A percentile compares a stretch with the other conserved stretches of the same genome.
phyloP scores from a whole-genome alignment of 148 eudicot genomes.

The Mesembryanthemum crystallinum region DNA sequence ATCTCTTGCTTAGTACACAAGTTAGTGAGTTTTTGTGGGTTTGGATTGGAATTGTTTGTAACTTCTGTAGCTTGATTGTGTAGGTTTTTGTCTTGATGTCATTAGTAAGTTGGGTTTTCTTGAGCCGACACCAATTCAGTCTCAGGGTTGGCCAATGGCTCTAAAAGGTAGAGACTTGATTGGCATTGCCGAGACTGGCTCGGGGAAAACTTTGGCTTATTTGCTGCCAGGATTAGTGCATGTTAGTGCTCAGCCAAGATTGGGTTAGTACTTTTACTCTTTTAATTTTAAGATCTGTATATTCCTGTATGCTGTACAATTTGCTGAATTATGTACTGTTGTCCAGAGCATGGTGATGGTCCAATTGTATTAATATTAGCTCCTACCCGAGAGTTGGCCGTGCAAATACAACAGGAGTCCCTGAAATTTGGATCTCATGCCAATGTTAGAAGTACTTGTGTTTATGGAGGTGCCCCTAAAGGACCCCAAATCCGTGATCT shows the following conservation, averaged over 20 bases:
- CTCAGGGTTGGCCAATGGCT: slow-evolving; percentile 99
- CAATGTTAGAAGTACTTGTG: slow-evolving; percentile 71
- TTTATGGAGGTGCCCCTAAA: slow-evolving; percentile 98
- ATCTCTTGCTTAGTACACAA: background rate
- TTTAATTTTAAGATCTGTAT: background rate
- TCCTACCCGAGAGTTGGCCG: slow-evolving; percentile 97
- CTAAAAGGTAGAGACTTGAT: slow-evolving; percentile 90
- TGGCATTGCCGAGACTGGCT: slow-evolving; percentile 99
- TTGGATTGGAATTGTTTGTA: slow-evolving; percentile 16
- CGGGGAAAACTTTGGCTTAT: slow-evolving; percentile 95
- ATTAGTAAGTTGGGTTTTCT: slow-evolving; percentile 72
- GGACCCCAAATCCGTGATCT: slow-evolving; percentile 99
- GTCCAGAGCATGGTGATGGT: slow-evolving; percentile 82
- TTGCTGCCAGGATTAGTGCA: slow-evolving; percentile 89
- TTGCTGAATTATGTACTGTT: slow-evolving; percentile 9
- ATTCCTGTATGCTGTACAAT: background rate
- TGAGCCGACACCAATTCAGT: slow-evolving; percentile 93
- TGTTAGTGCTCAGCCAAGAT: slow-evolving; percentile 81
- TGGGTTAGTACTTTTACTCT: slow-evolving; percentile 47
- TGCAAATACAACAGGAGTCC: slow-evolving; percentile 95
- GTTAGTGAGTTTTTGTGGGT: background rate
- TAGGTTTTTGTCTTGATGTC: slow-evolving; percentile 78
- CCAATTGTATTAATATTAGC: slow-evolving; percentile 86
- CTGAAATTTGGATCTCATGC: slow-evolving; percentile 65
- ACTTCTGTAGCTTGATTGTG: slow-evolving; percentile 21